Base-by-base conservation (phyloP, 176 grass and related monocot genomes). In the Thinopyrum elongatum region DNA sequence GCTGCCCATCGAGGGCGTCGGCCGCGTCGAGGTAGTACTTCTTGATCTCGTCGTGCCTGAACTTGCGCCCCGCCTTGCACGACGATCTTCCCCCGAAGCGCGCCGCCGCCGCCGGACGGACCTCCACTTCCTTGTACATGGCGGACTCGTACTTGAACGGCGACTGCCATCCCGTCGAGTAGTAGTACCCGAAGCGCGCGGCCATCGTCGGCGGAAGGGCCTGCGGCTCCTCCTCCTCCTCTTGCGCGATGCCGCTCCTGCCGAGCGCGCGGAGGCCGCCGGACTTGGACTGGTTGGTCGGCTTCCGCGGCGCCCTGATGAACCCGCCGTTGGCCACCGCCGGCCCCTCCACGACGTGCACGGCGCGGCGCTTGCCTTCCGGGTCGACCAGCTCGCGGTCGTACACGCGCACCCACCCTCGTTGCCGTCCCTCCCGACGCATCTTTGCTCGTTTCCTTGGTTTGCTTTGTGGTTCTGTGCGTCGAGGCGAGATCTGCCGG, bases 361-460 rank as follows among this genome's bases (percentile, higher is more conserved):
- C 88, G 44, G 61, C 77, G 10, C 83, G 83, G 46, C 8, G 21
- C 70, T 82, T 86, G 70, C 35, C 61, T 16, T 86, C 47, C 7
- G 70, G 28, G 83, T 89, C 81, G 55, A 59, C 14, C 46, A 76
- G 35, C 77, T 17, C 53, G 22, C 22, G 27, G 69, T 81, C 88
- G 60, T 69, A 73, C 47, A 79, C 11, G 70, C 65, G 46, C 69
- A 89, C 77, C 78, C 88, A 86, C 62, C 88, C 83, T 22, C 59
- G 60, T 60, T 76, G 88, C 21, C 83, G 60, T 12, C 88, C 82
- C 77, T 89, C 88, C 8, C 77, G 88, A 46, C 77, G 88, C 88
- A 89, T 89, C 46, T 5, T 81, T 4, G 4, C 66, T 33, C 1
- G 21, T 10, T 74, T 81, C 1, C 19, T 26, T 77, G 15, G 10